Percentiles rank a stretch among this genome's conserved stretches.
These are phyloP conservation scores for Fistulinella cinereoalba DNA, from an alignment of 1,284 basidiomycete genomes.

Conservation along the genomic window DNA sequence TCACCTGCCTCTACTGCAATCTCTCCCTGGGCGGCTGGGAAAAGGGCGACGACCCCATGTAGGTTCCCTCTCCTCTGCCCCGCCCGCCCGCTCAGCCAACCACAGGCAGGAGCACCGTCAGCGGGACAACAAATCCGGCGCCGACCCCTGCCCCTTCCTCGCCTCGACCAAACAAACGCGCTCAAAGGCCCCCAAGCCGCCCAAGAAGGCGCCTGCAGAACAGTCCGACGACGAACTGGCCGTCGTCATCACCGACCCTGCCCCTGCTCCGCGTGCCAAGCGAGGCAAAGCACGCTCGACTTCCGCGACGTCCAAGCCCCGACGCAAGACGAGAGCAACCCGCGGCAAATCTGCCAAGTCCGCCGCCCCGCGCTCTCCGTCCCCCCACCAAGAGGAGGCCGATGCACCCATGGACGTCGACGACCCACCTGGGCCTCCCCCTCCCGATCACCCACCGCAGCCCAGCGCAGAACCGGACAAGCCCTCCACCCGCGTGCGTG, in stretches of 20 bases:
- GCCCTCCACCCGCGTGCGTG: not conserved
- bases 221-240: slow-evolving; percentile 16
- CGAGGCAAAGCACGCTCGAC: slow-evolving; percentile 20
- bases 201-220: slow-evolving; percentile 3
- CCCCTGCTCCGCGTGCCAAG: slow-evolving; percentile 13
- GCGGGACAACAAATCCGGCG: slow-evolving; percentile 47
- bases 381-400: slow-evolving; percentile 3
- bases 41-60: slow-evolving; percentile 75
- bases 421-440: not conserved
- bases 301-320: slow-evolving; percentile 17
- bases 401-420: slow-evolving; percentile 5
- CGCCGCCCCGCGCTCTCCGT: slow-evolving; percentile 18
- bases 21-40: slow-evolving; percentile 80
- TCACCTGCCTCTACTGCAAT: slow-evolving; percentile 75
- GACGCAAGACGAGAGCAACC: slow-evolving; percentile 22
- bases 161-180: slow-evolving; percentile 9
- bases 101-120: slow-evolving; percentile 63
- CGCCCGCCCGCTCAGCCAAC: slow-evolving; percentile 10
- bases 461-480: not conserved
- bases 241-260: slow-evolving; percentile 1
- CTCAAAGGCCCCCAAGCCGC: slow-evolving; percentile 6
- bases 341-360: slow-evolving; percentile 23
- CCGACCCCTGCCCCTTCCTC: slow-evolving; percentile 53
- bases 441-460: not conserved
- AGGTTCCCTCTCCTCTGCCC: slow-evolving; percentile 21